These are phyloP conservation scores for Picochlorum sp. DNA, from an alignment of 139 green algal genomes.

Conservation along the genomic window DNA sequence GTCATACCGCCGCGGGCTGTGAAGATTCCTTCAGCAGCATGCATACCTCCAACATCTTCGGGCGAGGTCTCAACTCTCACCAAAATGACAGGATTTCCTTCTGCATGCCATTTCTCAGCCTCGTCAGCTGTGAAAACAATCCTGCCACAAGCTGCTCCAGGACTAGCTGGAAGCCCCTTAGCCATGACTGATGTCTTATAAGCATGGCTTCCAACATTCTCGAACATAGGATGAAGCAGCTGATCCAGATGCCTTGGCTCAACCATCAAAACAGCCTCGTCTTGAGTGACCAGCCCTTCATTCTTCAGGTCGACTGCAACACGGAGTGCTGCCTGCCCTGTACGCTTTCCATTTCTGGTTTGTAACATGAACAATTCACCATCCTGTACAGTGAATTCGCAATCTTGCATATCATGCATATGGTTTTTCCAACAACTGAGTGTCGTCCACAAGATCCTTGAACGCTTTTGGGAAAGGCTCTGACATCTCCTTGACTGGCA, in stretches of 20 bases:
- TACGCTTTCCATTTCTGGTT: slow-evolving; percentile 79
- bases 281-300: slow-evolving; percentile 43
- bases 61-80: slow-evolving; percentile 70
- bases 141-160: slow-evolving; percentile 73
- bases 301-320: slow-evolving; percentile 69
- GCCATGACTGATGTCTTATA: slow-evolving; percentile 56
- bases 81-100: slow-evolving; percentile 54
- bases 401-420: slow-evolving; percentile 86
- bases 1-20: slow-evolving; percentile 82
- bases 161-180: slow-evolving; percentile 67
- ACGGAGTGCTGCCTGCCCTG: slow-evolving; percentile 60
- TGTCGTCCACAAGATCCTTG: slow-evolving; percentile 61
- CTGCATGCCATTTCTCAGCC: slow-evolving; percentile 54
- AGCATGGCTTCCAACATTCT: slow-evolving; percentile 35
- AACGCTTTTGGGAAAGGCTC: slow-evolving; percentile 67
- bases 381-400: slow-evolving; percentile 86
- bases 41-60: slow-evolving; percentile 85
- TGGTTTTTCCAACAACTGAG: slow-evolving; percentile 62
- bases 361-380: slow-evolving; percentile 83
- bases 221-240: slow-evolving; percentile 77
- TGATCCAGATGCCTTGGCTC: slow-evolving; percentile 83
- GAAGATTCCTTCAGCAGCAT: slow-evolving; percentile 75
- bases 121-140: slow-evolving; percentile 75
- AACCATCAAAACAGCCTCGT: slow-evolving; percentile 67
- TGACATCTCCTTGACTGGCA: slow-evolving; percentile 57